Evolutionary conservation across 495 filamentous ascomycete species (phyloP).

Genomic region (Neurospora sp.): DNA sequence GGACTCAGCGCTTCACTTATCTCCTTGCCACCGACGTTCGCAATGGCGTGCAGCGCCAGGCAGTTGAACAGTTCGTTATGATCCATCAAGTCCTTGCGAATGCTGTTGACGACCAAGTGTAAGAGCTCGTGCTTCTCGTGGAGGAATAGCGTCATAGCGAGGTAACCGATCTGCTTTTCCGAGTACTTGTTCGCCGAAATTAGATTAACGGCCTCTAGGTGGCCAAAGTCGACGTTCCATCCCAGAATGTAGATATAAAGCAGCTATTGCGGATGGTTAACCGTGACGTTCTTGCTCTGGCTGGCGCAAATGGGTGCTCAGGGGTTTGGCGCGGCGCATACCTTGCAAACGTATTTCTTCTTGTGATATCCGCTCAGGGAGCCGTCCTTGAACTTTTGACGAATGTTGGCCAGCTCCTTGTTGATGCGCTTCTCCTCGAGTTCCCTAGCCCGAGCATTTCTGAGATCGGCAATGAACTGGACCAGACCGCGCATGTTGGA

Average conservation of each 20-base stretch:
- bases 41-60: slow-evolving; percentile 95
- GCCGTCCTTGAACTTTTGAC: slow-evolving; percentile 82
- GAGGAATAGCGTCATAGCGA: slow-evolving; percentile 93
- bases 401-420: slow-evolving; percentile 97
- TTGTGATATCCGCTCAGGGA: slow-evolving; percentile 91
- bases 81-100: slow-evolving; percentile 89
- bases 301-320: background rate
- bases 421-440: slow-evolving; percentile 99
- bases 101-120: slow-evolving; percentile 96
- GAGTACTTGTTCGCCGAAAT: slow-evolving; percentile 96
- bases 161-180: slow-evolving; percentile 98
- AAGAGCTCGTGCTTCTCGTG: slow-evolving; percentile 95
- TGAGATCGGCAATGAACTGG: slow-evolving; percentile 95
- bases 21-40: slow-evolving; percentile 91
- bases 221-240: slow-evolving; percentile 98
- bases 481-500: slow-evolving; percentile 81
- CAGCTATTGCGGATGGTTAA: slow-evolving; percentile 43
- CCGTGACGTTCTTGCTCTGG: background rate
- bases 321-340: slow-evolving; percentile 18
- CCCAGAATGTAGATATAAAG: slow-evolving; percentile 99
- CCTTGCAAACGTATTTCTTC: slow-evolving; percentile 99
- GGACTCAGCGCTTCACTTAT: slow-evolving; percentile 91
- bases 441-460: slow-evolving; percentile 90
- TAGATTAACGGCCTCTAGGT: slow-evolving; percentile 94
- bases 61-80: slow-evolving; percentile 97